Evolutionary conservation across 371 early-diverging fungal species (phyloP).

Genomic region (Encephalitozoon hellem): DNA sequence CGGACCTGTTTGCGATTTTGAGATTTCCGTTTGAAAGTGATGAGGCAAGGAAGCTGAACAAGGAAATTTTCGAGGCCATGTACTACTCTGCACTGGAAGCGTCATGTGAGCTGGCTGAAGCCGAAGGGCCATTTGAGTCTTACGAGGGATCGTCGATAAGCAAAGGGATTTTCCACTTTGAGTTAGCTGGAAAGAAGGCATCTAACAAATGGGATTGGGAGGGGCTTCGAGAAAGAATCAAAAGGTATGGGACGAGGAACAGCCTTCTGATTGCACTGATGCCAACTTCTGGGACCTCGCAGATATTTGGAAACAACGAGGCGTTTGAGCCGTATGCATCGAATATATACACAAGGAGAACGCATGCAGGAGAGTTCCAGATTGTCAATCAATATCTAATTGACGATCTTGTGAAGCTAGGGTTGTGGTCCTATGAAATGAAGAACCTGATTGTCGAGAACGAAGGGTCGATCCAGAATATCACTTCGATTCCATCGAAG

Average conservation of each 20-base stretch:
- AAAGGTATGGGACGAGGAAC: conserved; percentile 84
- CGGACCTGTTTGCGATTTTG: conserved; percentile 88
- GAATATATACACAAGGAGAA: conserved; percentile 93
- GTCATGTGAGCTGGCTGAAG: conserved; percentile 77
- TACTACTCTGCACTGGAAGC: conserved; percentile 90
- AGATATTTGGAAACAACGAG: conserved; percentile 94
- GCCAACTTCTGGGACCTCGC: conserved; percentile 98
- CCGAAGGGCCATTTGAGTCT: conserved; percentile 74
- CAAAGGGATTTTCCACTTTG: conserved; percentile 85
- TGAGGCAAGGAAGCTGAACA: conserved; percentile 78
- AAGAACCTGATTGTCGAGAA: conserved; percentile 87
- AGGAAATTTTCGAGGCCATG: conserved; percentile 86
- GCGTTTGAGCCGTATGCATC: conserved; percentile 95
- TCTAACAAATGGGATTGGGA: conserved; percentile 80
- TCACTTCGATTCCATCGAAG: conserved; percentile 75
- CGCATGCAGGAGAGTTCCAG: conserved; percentile 96
- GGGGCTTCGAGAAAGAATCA: conserved; percentile 70
- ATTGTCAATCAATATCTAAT: conserved; percentile 90
- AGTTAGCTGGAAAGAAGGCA: conserved; percentile 76
- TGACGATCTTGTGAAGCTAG: conserved; percentile 77
- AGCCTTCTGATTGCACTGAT: conserved; percentile 91
- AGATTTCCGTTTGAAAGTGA: conserved; percentile 84
- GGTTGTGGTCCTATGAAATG: conserved; percentile 85
- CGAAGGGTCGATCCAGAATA: conserved; percentile 79
- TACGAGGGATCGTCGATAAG: conserved; percentile 80